Conservation (phyloP, 108 stramenopile genomes). For the Mediolabrus comicus region DNA sequence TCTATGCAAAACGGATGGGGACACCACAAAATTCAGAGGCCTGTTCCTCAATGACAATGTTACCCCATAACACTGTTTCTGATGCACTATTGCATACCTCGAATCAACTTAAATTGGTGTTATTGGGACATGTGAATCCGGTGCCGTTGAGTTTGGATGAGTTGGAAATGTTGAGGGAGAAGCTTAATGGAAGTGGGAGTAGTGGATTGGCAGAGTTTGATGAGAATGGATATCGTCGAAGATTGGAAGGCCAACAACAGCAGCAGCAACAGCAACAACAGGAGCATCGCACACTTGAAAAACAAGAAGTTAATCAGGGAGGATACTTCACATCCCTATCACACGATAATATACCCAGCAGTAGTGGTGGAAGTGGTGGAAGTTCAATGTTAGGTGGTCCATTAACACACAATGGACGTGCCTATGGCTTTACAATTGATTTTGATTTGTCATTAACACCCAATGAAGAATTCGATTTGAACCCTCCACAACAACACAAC, state of each 20-base stretch:
- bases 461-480: background rate
- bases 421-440: constrained; percentile 38
- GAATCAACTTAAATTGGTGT: constrained; percentile 26
- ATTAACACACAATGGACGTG: constrained; percentile 15
- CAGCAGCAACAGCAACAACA: background rate
- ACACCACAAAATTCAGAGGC: constrained; percentile 33
- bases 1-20: constrained; percentile 16
- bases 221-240: background rate
- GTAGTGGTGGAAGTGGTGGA: too few relatives aligned
- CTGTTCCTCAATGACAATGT: constrained; percentile 21
- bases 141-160: constrained; percentile 23
- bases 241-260: background rate
- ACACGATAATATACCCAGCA: background rate
- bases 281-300: background rate
- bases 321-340: constrained; percentile 36
- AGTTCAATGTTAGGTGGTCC: too few relatives aligned
- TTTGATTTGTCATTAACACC: constrained; percentile 23
- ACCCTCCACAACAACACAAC: background rate
- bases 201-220: background rate
- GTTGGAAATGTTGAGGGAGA: background rate
- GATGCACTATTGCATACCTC: constrained; percentile 21
- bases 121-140: constrained; percentile 43
- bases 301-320: constrained; percentile 16
- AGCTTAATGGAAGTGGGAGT: background rate
- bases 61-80: constrained; percentile 6